These are phyloP conservation scores for Fusarium anthophilum DNA, from an alignment of 2,329 filamentous ascomycete species.

Conservation along the genomic window DNA sequence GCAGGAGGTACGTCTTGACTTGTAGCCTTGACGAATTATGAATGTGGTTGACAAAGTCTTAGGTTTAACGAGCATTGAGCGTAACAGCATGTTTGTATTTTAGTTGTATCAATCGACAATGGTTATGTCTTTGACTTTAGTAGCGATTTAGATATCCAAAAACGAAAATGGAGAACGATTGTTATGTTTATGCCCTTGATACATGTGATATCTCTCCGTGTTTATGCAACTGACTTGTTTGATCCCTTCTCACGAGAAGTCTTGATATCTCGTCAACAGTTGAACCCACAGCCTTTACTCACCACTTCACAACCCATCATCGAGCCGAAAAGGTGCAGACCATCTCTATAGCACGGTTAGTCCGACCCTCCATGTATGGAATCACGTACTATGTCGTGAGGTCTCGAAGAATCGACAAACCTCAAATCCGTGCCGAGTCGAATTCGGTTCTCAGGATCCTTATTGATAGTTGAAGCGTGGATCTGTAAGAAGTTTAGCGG, in stretches of 20 bases:
- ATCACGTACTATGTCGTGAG: conserved; percentile 13
- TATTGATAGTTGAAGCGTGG: conserved; percentile 26
- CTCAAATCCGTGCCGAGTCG: conserved; percentile 24
- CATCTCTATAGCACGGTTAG: background rate
- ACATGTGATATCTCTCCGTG: background rate
- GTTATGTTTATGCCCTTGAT: background rate
- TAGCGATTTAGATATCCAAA: background rate
- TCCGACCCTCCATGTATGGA: accelerated
- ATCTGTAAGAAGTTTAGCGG: background rate
- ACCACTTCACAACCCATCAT: background rate
- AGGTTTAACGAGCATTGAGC: conserved; percentile 3
- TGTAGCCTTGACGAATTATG: conserved; percentile 1
- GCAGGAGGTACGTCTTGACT: conserved; percentile 13
- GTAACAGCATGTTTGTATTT: background rate
- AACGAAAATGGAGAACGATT: background rate
- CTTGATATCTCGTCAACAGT: background rate
- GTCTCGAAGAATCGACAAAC: conserved; percentile 23
- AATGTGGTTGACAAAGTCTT: background rate
- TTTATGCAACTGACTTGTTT: background rate
- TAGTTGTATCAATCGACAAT: background rate
- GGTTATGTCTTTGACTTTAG: background rate
- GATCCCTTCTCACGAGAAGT: background rate
- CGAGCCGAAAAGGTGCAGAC: conserved; percentile 3
- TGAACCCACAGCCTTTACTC: background rate
- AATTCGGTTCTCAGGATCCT: conserved; percentile 17